Evolutionary conservation across 2,329 filamentous ascomycete species (phyloP).

Genomic region (Cladophialophora yegresii): DNA sequence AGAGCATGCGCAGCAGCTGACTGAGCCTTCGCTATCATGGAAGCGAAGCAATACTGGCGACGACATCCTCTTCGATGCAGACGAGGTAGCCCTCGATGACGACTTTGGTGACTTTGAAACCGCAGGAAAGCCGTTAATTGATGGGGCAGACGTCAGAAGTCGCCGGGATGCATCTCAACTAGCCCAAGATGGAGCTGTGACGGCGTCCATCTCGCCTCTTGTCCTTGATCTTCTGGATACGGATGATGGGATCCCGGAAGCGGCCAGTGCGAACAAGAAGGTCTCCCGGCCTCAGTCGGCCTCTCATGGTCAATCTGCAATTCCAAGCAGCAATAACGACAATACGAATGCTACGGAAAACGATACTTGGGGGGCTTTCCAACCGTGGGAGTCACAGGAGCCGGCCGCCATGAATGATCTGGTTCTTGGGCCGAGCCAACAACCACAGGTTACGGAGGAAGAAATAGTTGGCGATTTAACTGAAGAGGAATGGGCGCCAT

Average conservation of each 20-base stretch:
- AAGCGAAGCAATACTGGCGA: slow-evolving; percentile 29
- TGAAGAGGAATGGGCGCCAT: slow-evolving; percentile 58
- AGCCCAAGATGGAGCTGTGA: too few species aligned
- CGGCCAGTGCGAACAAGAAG: neutral
- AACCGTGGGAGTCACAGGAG: slow-evolving; percentile 27
- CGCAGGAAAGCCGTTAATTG: slow-evolving; percentile 40
- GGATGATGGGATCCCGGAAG: neutral
- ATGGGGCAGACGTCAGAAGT: neutral
- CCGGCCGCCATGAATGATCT: too few species aligned
- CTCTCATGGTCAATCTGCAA: neutral
- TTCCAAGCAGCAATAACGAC: neutral
- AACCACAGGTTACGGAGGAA: neutral
- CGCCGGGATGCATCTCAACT: neutral
- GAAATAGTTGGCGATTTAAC: slow-evolving; percentile 38
- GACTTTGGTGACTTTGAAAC: slow-evolving; percentile 69
- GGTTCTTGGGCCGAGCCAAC: too few species aligned
- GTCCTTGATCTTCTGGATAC: slow-evolving; percentile 10
- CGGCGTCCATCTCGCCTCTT: neutral
- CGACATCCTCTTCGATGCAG: slow-evolving; percentile 68
- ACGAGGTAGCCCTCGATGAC: slow-evolving; percentile 51
- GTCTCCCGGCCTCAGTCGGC: too few species aligned
- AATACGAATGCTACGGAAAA: slow-evolving; percentile 33
- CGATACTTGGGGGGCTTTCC: slow-evolving; percentile 53
- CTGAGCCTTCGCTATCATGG: slow-evolving; percentile 25
- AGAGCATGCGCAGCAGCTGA: neutral